Conservation (phyloP, 1,284 basidiomycete species). For the Malassezia dermatis region DNA sequence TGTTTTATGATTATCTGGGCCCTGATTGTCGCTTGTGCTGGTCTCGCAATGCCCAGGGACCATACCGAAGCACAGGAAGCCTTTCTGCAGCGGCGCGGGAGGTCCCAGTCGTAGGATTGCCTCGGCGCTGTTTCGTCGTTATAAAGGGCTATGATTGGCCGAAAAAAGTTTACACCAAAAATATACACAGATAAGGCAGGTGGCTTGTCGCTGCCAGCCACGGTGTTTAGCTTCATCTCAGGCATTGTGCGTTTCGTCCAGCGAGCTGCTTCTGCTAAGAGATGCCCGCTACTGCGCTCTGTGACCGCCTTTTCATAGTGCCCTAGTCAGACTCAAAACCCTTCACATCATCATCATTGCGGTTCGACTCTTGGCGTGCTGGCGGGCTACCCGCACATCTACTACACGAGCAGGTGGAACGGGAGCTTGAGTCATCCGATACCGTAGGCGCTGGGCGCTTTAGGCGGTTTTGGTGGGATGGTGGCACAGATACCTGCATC, state of each 20-base stretch:
- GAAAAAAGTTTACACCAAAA: background rate
- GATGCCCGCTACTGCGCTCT: no score
- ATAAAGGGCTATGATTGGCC: background rate
- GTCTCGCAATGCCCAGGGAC: background rate
- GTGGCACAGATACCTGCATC: background rate
- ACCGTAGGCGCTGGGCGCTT: background rate
- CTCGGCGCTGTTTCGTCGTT: background rate
- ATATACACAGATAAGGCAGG: background rate
- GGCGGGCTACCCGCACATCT: background rate
- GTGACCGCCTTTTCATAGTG: no score
- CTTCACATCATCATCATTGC: background rate
- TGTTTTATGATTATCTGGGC: background rate
- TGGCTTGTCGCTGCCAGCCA: background rate
- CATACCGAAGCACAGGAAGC: background rate
- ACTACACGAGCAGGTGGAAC: constrained; percentile 3
- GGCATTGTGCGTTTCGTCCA: no score
- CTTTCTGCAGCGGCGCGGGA: background rate
- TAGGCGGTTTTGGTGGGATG: background rate
- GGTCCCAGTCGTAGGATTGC: background rate
- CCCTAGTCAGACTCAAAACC: no score
- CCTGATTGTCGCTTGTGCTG: background rate
- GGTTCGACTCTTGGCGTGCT: background rate
- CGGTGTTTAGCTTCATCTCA: background rate
- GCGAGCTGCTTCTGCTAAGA: no score
- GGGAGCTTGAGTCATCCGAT: background rate